A percentile compares a stretch with the other conserved stretches of the same genome.
Evolutionary conservation across 2,329 filamentous ascomycete genomes (phyloP).

Genomic region (Aspergillus tanneri): DNA sequence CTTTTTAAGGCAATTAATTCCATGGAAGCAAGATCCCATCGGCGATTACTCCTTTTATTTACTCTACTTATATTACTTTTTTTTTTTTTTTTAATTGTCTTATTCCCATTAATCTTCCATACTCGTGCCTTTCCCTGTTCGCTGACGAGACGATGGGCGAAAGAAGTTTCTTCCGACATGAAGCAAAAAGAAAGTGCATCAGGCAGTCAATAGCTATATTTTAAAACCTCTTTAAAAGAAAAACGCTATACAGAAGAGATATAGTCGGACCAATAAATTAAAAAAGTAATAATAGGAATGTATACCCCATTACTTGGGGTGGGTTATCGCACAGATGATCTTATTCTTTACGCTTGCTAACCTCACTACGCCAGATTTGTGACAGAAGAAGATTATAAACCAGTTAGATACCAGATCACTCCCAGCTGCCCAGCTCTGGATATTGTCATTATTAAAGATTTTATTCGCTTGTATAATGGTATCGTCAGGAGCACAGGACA

Average conservation of each 20-base stretch:
- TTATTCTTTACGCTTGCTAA: background rate
- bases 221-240: background rate
- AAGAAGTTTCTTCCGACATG: conserved; percentile 2
- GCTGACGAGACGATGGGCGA: conserved; percentile 4
- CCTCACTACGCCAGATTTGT: background rate
- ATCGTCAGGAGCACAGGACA: background rate
- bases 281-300: background rate
- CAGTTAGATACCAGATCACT: conserved; percentile 6
- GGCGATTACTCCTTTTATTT: background rate
- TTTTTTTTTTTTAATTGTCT: conserved; percentile 3
- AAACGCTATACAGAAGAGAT: background rate
- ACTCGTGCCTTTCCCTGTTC: background rate
- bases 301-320: conserved; percentile 1
- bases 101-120: background rate
- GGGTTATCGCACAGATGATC: background rate
- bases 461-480: conserved; percentile 6
- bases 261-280: background rate
- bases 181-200: conserved; percentile 1
- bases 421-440: background rate
- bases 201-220: conserved; percentile 2
- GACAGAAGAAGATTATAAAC: conserved; percentile 8
- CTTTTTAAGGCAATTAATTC: background rate
- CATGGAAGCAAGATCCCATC: conserved; percentile 4
- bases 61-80: background rate
- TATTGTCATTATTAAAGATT: conserved; percentile 12